phyloP scores from a whole-genome alignment of 108 stramenopile genomes.

The Discostella stelligeroides region DNA sequence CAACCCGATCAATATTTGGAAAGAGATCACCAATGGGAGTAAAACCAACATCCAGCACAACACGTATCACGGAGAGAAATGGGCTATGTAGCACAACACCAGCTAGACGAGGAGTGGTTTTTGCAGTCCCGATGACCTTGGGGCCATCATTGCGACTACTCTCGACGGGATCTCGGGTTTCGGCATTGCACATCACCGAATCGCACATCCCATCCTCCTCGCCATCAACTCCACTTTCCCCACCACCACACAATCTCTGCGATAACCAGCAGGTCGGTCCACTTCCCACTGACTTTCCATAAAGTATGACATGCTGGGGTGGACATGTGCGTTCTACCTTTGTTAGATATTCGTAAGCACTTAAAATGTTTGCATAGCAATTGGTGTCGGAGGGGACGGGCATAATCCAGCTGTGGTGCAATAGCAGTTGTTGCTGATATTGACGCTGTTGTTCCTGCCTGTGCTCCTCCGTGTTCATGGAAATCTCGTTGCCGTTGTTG shows the following conservation, averaged over 20 bases:
- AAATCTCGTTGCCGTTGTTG: too few species aligned
- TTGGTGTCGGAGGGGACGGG: slow-evolving; percentile 51
- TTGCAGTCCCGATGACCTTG: not conserved
- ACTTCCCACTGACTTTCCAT: slow-evolving; percentile 61
- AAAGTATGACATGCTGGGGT: slow-evolving; percentile 71
- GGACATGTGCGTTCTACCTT: slow-evolving; percentile 34
- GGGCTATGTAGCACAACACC: slow-evolving; percentile 68
- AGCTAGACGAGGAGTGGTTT: slow-evolving; percentile 24
- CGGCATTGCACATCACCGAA: slow-evolving; percentile 5
- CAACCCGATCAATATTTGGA: slow-evolving; percentile 74
- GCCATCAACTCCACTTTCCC: not conserved
- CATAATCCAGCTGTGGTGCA: slow-evolving; percentile 21
- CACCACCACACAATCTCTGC: slow-evolving; percentile 21
- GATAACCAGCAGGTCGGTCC: slow-evolving; percentile 85
- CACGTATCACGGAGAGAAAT: slow-evolving; percentile 69
- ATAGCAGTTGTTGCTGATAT: slow-evolving; percentile 11
- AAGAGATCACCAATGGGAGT: slow-evolving; percentile 82
- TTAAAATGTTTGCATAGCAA: slow-evolving; percentile 78
- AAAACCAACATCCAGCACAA: slow-evolving; percentile 77
- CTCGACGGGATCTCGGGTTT: not conserved
- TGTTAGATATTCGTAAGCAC: slow-evolving; percentile 71
- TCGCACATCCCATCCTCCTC: not conserved
- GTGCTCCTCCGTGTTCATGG: not conserved
- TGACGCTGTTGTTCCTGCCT: not conserved
- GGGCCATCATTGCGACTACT: not conserved